These are phyloP conservation scores for Penicillium concentricum DNA, from an alignment of 2,329 filamentous ascomycete species.

Conservation along the genomic window DNA sequence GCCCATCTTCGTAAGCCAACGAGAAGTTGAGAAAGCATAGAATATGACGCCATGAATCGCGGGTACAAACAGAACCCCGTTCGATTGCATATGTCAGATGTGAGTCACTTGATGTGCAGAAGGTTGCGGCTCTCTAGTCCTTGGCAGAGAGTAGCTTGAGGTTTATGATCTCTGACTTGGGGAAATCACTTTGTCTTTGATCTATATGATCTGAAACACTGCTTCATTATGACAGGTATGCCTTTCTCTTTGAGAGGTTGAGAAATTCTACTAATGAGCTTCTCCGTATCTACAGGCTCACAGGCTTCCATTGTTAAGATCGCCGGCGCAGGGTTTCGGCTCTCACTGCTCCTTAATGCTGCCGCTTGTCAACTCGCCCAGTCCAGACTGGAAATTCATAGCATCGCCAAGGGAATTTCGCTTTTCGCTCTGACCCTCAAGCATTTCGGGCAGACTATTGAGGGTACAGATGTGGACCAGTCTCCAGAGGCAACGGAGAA, in stretches of 20 bases:
- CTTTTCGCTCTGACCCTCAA: slow-evolving; percentile 43
- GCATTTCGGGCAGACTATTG: slow-evolving; percentile 36
- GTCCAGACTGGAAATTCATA: slow-evolving; percentile 42
- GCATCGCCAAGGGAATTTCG: slow-evolving; percentile 43
- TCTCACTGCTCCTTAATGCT: slow-evolving; percentile 44
- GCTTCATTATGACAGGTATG: slow-evolving; percentile 17
- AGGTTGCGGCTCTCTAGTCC: slow-evolving; percentile 23
- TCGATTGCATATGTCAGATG: slow-evolving; percentile 7
- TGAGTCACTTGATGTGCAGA: slow-evolving; percentile 25
- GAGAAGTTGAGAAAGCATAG: neutral
- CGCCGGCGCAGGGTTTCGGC: slow-evolving; percentile 37
- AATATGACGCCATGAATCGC: slow-evolving; percentile 22
- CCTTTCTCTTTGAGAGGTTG: neutral
- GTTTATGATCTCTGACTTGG: slow-evolving; percentile 1
- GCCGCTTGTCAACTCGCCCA: slow-evolving; percentile 43
- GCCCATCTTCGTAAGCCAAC: slow-evolving; percentile 12
- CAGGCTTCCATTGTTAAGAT: slow-evolving; percentile 24
- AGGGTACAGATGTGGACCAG: slow-evolving; percentile 31
- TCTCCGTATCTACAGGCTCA: slow-evolving; percentile 9
- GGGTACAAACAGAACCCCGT: neutral
- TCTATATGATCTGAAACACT: neutral
- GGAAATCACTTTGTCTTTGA: slow-evolving; percentile 4
- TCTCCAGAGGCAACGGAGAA: slow-evolving; percentile 36
- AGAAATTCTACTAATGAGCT: neutral
- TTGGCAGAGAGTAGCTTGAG: neutral